Conservation (phyloP, 225 moss, liverwort and hornwort genomes). For the Polytrichum formosum region DNA sequence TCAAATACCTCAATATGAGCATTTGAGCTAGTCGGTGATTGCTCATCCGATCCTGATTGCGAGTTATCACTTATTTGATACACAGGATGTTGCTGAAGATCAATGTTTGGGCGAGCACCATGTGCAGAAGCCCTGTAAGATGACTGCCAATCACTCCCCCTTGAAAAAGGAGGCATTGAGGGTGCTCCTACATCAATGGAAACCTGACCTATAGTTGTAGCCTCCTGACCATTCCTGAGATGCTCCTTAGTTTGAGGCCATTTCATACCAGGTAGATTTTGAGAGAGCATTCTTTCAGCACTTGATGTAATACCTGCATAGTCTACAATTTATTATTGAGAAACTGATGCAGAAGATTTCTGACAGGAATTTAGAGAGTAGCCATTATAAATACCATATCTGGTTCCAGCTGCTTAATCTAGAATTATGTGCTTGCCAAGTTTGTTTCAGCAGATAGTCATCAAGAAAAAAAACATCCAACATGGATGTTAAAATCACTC, state of each 20-base stretch:
- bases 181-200: conserved; percentile 30
- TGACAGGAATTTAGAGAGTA: too few relatives aligned
- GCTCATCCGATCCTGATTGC: conserved; percentile 76
- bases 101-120: conserved; percentile 42
- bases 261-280: conserved; percentile 26
- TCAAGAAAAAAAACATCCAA: too few relatives aligned
- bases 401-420: too few relatives aligned
- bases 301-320: conserved; percentile 10
- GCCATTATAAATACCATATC: too few relatives aligned
- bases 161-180: conserved; percentile 30
- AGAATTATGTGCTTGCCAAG: too few relatives aligned
- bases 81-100: conserved; percentile 45
- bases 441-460: too few relatives aligned
- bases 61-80: conserved; percentile 58
- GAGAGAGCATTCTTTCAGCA: conserved; percentile 43
- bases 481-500: conserved; percentile 2
- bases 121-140: conserved; percentile 36
- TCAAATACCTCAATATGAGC: conserved; percentile 50
- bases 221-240: conserved; percentile 27
- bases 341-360: too few relatives aligned
- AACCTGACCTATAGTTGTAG: conserved; percentile 36
- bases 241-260: conserved; percentile 19
- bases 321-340: neutral
- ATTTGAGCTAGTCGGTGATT: conserved; percentile 60
- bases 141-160: conserved; percentile 34